Base-by-base conservation (phyloP, 345 rosid species). In the Bruguiera parviflora region DNA sequence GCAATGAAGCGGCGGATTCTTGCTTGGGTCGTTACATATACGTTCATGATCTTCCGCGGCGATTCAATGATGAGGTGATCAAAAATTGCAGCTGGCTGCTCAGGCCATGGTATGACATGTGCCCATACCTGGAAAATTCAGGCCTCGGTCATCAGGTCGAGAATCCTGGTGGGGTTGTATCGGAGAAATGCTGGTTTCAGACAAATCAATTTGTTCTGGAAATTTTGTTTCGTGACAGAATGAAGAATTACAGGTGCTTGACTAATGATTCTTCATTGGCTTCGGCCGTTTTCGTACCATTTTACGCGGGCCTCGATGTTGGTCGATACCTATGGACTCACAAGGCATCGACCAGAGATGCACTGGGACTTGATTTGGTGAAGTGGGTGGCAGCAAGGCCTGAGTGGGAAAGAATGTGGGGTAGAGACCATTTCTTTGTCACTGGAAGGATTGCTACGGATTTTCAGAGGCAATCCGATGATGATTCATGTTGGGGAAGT, bases 371-470 rank as follows among this genome's bases (percentile, higher is more conserved):
- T 57, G 65, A 63, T 31, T 69, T 69, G 24, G 64, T 64, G 28
- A 63, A 25, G 25, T 74, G 78, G 78, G 9, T 69, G 10, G 33
- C 9, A n/a, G 6, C 57, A 2, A 46, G 56, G 21, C 58, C 58
- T 8, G 73, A 64, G 58, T 69, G 73, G 78, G 49, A 55, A 22
- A 69, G 21, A 32, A 29, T 74, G 73, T 33, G 52, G 58, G 73
- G 78, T 27, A 33, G 70, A 64, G 73, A 74, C 60, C 78, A 69
- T 57, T 74, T 74, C 65, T 68, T 74, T 19, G 73, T 69, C 51
- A 8, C 61, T 0, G 73, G 78, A 51, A 68, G 78, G 29, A 69
- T 74, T 27, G 28, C 46, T 22, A 69, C 65, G 65, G 73, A 74
- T 58, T 69, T 74, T 21, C 25, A 43, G 15, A 57, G 78, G n/a